Conservation (phyloP, 495 filamentous ascomycete species). For the Xylaria palmicola region DNA sequence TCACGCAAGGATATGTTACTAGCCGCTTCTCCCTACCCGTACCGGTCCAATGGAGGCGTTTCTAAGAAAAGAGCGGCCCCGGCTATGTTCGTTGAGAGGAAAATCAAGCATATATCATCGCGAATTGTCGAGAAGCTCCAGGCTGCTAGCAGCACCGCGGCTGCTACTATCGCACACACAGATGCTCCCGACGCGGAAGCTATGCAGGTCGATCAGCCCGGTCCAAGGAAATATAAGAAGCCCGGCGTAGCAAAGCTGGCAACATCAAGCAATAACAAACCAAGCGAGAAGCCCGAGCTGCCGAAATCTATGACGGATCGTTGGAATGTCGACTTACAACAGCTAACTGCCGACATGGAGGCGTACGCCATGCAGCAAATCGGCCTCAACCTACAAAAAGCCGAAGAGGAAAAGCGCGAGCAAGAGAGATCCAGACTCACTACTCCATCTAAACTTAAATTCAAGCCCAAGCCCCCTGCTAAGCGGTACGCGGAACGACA, state of each 20-base stretch:
- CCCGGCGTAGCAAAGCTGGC: slow-evolving; percentile 25
- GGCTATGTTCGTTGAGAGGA: slow-evolving; percentile 51
- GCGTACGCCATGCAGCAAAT: slow-evolving; percentile 51
- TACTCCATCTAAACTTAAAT: slow-evolving; percentile 24
- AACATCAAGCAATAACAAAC: slow-evolving; percentile 15
- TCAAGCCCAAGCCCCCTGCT: slow-evolving; percentile 47
- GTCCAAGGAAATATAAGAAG: slow-evolving; percentile 28
- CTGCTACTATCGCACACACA: neutral
- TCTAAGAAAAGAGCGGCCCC: slow-evolving; percentile 39
- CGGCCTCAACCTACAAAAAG: slow-evolving; percentile 38
- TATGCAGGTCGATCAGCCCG: slow-evolving; percentile 24
- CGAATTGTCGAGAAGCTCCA: slow-evolving; percentile 21
- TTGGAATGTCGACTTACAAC: slow-evolving; percentile 41
- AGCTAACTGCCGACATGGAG: slow-evolving; percentile 50
- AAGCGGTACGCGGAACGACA: slow-evolving; percentile 50
- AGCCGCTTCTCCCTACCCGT: slow-evolving; percentile 23
- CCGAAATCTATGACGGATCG: slow-evolving; percentile 42
- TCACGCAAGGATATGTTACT: slow-evolving; percentile 36
- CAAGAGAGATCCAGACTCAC: slow-evolving; percentile 4
- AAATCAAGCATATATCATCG: slow-evolving; percentile 32
- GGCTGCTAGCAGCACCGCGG: slow-evolving; percentile 11
- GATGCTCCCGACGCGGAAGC: slow-evolving; percentile 2
- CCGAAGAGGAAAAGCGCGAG: slow-evolving; percentile 31
- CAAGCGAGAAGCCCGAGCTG: slow-evolving; percentile 34
- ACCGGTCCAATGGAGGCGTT: slow-evolving; percentile 21